Percentiles rank a stretch among this genome's conserved stretches.
These are phyloP conservation scores for Arabidopsis hybrid DNA, from an alignment of 441 rosid genomes.

Conservation along the genomic window DNA sequence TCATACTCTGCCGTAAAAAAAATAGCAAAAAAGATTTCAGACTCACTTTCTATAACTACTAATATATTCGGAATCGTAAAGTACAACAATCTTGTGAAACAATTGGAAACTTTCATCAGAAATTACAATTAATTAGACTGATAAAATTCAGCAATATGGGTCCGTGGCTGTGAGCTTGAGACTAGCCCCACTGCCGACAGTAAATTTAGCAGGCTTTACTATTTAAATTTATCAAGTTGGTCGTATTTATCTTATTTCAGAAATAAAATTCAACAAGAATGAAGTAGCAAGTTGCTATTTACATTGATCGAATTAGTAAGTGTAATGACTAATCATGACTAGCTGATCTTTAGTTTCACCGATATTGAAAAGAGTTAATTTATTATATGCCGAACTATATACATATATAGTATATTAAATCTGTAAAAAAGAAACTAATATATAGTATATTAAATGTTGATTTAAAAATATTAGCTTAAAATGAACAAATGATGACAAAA, in stretches of 20 bases:
- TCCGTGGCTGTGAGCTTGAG: not conserved
- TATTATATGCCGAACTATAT: constrained; percentile 15
- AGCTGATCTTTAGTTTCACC: not conserved
- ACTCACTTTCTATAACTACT: constrained; percentile 24
- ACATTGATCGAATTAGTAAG: not conserved
- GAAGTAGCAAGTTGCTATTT: not conserved
- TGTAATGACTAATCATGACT: not conserved
- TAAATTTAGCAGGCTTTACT: constrained; percentile 24
- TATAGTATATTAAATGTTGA: no score
- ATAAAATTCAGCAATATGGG: constrained; percentile 11
- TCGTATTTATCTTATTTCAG: not conserved
- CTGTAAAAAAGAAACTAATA: no score
- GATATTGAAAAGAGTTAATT: not conserved
- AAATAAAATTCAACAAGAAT: not conserved
- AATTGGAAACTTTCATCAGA: not conserved
- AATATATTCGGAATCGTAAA: constrained; percentile 14
- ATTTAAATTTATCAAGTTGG: not conserved
- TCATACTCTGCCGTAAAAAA: not conserved
- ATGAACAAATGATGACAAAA: no score
- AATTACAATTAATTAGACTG: not conserved
- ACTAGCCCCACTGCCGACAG: constrained; percentile 31
- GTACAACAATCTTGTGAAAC: not conserved
- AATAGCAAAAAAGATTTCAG: not conserved
- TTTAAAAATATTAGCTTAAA: no score
- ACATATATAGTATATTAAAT: no score